Conservation (phyloP, 345 rosid genomes). For the Erucastrum elatum region DNA sequence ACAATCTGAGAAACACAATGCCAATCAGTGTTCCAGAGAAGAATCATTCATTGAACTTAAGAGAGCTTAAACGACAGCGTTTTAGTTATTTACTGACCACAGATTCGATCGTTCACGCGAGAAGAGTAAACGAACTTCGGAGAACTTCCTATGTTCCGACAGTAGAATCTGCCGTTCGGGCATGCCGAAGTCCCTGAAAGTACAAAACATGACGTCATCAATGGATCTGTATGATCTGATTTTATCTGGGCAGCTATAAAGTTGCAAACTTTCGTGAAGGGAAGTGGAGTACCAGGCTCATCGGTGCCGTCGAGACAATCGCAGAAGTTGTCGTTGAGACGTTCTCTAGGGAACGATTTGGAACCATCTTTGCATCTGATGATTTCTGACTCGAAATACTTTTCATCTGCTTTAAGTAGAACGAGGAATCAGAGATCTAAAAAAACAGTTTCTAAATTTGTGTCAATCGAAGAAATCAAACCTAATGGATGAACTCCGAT, state of each 20-base stretch:
- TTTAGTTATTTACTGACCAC: slow-evolving; percentile 31
- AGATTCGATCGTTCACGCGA: slow-evolving; percentile 41
- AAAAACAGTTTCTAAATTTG: background rate
- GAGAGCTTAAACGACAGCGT: background rate
- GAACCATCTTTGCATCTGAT: slow-evolving; percentile 91
- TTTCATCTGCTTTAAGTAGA: slow-evolving; percentile 50
- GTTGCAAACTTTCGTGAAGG: background rate
- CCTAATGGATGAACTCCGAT: slow-evolving; percentile 80
- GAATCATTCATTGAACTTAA: background rate
- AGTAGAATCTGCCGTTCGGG: slow-evolving; percentile 40
- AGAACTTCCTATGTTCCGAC: slow-evolving; percentile 39
- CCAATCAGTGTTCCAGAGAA: background rate
- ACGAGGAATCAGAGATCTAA: background rate
- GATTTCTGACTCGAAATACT: slow-evolving; percentile 57
- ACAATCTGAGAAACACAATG: slow-evolving; percentile 35
- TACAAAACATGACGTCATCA: slow-evolving; percentile 1
- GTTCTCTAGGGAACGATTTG: slow-evolving; percentile 68
- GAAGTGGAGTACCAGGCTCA: slow-evolving; percentile 70
- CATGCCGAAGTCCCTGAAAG: slow-evolving; percentile 62
- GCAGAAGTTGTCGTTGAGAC: slow-evolving; percentile 87
- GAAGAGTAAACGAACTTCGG: slow-evolving; percentile 43
- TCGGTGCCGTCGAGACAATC: slow-evolving; percentile 95
- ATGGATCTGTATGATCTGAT: background rate
- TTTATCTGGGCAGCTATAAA: too few relatives aligned
- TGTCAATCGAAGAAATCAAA: slow-evolving; percentile 20